A percentile compares a stretch with the other conserved stretches of the same genome.
Evolutionary conservation across 768 basidiomycete genomes (phyloP).

Genomic region (Xerocomellus amylosporus): DNA sequence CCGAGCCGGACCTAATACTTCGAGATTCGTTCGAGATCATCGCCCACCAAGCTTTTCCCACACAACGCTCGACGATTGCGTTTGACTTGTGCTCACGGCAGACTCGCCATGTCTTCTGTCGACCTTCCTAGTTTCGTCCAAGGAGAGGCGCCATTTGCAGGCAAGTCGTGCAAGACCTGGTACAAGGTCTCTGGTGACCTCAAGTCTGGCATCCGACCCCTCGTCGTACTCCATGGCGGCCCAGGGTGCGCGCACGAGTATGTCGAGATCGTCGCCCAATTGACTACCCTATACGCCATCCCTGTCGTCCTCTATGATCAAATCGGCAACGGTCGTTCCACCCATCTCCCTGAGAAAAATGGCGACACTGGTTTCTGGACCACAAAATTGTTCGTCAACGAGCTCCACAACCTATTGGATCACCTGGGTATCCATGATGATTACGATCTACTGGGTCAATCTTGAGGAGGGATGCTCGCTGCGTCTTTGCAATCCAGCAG

Average conservation of each 20-base stretch:
- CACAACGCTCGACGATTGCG: neutral
- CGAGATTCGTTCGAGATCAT: too few species aligned
- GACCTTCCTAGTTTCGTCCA: conserved; percentile 28
- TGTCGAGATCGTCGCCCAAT: conserved; percentile 38
- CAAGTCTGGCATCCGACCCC: conserved; percentile 35
- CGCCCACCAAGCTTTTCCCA: neutral
- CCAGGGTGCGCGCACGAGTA: conserved; percentile 47
- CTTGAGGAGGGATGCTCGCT: conserved; percentile 47
- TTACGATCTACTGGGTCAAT: conserved; percentile 44
- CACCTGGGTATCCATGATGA: conserved; percentile 44
- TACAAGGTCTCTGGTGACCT: conserved; percentile 51
- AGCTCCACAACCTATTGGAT: conserved; percentile 45
- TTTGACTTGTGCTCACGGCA: neutral
- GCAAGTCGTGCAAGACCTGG: conserved; percentile 44
- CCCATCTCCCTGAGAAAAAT: conserved; percentile 49
- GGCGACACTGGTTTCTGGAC: conserved; percentile 48
- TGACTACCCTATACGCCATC: conserved; percentile 35
- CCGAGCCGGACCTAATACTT: too few species aligned
- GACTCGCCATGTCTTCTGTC: conserved; percentile 25
- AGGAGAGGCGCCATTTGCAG: conserved; percentile 31
- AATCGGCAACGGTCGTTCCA: conserved; percentile 52
- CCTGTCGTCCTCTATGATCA: conserved; percentile 59
- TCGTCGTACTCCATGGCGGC: conserved; percentile 54
- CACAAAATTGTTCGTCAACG: conserved; percentile 46
- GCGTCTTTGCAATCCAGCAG: conserved; percentile 33